These are phyloP conservation scores for Penicillium pulvis DNA, from an alignment of 495 filamentous ascomycete genomes.

Conservation along the genomic window DNA sequence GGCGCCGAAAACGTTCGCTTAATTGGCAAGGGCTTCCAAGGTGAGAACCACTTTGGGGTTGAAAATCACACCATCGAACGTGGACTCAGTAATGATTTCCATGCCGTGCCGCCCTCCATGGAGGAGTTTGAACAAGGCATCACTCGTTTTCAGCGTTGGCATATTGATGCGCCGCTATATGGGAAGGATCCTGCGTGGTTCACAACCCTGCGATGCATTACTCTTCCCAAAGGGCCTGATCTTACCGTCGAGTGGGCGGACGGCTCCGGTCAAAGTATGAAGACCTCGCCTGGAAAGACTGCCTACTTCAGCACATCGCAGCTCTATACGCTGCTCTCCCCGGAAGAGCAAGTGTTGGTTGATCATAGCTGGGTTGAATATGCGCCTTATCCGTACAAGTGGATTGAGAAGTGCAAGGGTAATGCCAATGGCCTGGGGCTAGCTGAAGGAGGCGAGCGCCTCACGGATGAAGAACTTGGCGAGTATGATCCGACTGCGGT, in stretches of 20 bases:
- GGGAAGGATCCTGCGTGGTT: constrained; percentile 44
- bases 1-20: constrained; percentile 45
- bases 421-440: constrained; percentile 40
- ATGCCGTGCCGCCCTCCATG: constrained; percentile 24
- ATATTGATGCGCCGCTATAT: constrained; percentile 48
- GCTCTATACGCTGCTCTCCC: constrained; percentile 35
- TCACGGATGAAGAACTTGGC: constrained; percentile 34
- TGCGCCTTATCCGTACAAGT: constrained; percentile 42
- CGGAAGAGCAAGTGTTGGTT: constrained; percentile 38
- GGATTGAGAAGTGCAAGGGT: constrained; percentile 40
- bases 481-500: constrained; percentile 35
- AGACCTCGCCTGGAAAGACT: neutral
- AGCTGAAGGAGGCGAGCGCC: constrained; percentile 31
- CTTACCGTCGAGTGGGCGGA: constrained; percentile 46
- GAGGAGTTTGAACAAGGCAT: constrained; percentile 22
- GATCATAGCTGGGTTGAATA: constrained; percentile 48
- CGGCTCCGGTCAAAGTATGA: constrained; percentile 33
- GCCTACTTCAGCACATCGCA: neutral
- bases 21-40: constrained; percentile 47
- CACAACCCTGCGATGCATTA: constrained; percentile 43
- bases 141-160: constrained; percentile 45
- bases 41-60: constrained; percentile 43
- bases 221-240: constrained; percentile 29
- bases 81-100: constrained; percentile 39
- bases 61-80: constrained; percentile 32